Percentiles rank a stretch among this genome's conserved stretches.
phyloP scores from a whole-genome alignment of 2,329 filamentous ascomycete genomes.

The Aureobasidium uvarum region DNA sequence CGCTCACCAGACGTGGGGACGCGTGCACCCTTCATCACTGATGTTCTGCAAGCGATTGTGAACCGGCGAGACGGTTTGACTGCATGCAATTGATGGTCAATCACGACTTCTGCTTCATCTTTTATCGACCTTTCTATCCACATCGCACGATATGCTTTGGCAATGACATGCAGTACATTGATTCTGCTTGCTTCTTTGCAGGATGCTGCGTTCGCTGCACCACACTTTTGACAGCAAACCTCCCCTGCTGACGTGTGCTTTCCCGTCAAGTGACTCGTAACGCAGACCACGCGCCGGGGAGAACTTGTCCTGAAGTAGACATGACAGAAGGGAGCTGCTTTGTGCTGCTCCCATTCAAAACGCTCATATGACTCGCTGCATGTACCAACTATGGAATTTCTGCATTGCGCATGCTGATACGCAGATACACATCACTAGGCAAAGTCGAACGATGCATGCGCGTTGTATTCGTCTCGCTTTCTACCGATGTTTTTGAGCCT shows the following conservation, averaged over 20 bases:
- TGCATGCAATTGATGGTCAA: neutral
- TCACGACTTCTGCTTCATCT: neutral
- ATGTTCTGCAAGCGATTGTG: neutral
- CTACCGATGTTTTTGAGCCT: neutral
- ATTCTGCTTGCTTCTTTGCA: neutral
- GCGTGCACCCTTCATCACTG: slow-evolving; percentile 1
- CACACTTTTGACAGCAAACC: neutral
- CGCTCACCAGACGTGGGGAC: slow-evolving; percentile 5
- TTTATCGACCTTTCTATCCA: neutral
- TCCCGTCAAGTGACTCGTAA: slow-evolving; percentile 19
- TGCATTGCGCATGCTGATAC: neutral
- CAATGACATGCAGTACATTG: neutral
- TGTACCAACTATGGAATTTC: neutral
- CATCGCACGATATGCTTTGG: neutral
- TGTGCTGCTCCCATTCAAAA: neutral
- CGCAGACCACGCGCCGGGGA: neutral
- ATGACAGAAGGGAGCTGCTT: neutral
- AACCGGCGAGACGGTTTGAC: neutral
- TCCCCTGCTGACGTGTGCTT: slow-evolving; percentile 11
- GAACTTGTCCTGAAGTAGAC: slow-evolving; percentile 2
- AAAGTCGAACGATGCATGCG: neutral
- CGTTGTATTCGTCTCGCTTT: neutral
- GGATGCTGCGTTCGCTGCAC: neutral
- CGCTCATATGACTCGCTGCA: slow-evolving; percentile 4
- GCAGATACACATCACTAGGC: neutral